phyloP scores from a whole-genome alignment of 2,329 filamentous ascomycete species.

The Aspergillus ustus region DNA sequence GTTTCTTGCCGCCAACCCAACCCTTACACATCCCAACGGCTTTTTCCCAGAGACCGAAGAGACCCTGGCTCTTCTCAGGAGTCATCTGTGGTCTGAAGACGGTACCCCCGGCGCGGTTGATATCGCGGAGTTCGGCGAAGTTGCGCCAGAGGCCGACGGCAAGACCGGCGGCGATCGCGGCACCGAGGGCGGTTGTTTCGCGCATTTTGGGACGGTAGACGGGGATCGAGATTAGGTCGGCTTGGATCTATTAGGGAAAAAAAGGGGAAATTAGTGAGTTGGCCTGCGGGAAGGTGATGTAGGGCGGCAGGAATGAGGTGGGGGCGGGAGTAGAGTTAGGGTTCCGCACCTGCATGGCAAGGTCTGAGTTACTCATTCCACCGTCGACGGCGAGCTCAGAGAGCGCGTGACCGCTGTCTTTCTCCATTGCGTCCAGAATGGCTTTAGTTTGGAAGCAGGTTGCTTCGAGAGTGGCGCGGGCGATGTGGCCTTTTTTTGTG shows the following conservation, averaged over 20 bases:
- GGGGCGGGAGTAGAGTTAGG: neutral
- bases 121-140: slow-evolving; percentile 72
- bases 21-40: slow-evolving; percentile 76
- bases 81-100: slow-evolving; percentile 70
- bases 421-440: slow-evolving; percentile 91
- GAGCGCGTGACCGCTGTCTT: slow-evolving; percentile 79
- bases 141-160: slow-evolving; percentile 77
- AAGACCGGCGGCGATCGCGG: slow-evolving; percentile 83
- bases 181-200: slow-evolving; percentile 83
- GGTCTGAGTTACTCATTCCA: slow-evolving; percentile 83
- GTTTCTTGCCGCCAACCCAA: slow-evolving; percentile 53
- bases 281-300: neutral
- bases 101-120: slow-evolving; percentile 72
- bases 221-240: slow-evolving; percentile 78
- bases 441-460: slow-evolving; percentile 92
- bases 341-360: slow-evolving; percentile 74
- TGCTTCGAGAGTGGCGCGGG: slow-evolving; percentile 84
- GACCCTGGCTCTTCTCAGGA: slow-evolving; percentile 57
- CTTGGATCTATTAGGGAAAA: slow-evolving; percentile 65
- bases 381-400: slow-evolving; percentile 81
- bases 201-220: slow-evolving; percentile 83
- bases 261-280: neutral
- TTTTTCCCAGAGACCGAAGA: slow-evolving; percentile 72
- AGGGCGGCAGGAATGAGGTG: too few relatives aligned
- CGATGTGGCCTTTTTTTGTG: slow-evolving; percentile 83